Base-by-base conservation (phyloP, 2,329 filamentous ascomycete genomes). In the Verticillium nubilum region DNA sequence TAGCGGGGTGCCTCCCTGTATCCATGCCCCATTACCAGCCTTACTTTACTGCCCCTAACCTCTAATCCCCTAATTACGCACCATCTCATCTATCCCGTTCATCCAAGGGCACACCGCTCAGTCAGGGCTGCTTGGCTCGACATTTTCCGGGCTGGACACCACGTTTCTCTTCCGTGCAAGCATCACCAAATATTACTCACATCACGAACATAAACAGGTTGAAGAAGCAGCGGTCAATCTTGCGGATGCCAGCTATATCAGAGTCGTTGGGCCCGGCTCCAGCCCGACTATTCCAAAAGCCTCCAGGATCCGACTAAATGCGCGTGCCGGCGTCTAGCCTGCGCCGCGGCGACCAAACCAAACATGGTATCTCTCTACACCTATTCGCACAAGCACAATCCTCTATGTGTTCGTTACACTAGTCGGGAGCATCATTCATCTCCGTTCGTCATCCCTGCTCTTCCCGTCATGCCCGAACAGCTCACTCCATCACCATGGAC, bases 341-440 rank as follows among this genome's bases (percentile, higher is more conserved):
- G 37, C 37, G 23, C 23, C 37, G 37, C 37, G n/a, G 37, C 37
- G n/a, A 12, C 37, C 12, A 19, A 47, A 58, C 58, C 55, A 58
- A 55, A 53, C 60, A 54, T 58, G 53, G 56, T 50, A 62, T 57
- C 53, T 62, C 60, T 54, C 26, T 62, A 47, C 50, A 57, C 55
- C 57, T 62, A 61, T 50, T 58, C 31, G 52, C 57, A 60, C 31
- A 58, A 59, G 37, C 23, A 47, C 37, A 1, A 6, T 19, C 37
- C 5, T 47, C 19, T 23, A 31, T 12, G n/a, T 23, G 7, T 47
- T 47, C 37, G n/a, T 47, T 47, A 19, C n/a, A 47, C 9, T 47
- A n/a, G 12, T 47, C 7, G 23, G 9, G 37, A 47, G 33, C 33
- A 15, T 4, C 33, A 5, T 37, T 37, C 33, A 17, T n/a, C 33